Evolutionary conservation across 192 early-diverging fungal genomes (phyloP), one percentile per base, ranked within the genome.

Genomic region (Coemansia sp.): DNA sequence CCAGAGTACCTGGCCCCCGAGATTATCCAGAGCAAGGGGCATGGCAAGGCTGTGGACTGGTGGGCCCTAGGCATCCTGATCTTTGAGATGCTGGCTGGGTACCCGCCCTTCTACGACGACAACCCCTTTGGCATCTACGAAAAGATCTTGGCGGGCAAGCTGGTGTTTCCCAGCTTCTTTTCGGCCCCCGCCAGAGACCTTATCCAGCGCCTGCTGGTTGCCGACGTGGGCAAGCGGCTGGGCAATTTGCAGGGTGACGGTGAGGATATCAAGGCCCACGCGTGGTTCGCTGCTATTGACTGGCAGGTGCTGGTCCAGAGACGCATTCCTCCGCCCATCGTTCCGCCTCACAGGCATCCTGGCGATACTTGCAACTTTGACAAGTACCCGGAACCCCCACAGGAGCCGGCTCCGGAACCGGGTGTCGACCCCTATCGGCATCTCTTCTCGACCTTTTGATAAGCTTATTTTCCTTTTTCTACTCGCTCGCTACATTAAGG

Each of bases 281-380:
- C 90, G 66, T 99, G 95, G 95, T 99, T 99, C 71, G 72, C 86
- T 9, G 90, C 90, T 26, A 92, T 97, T 5, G 91, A 95, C 75
- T 99, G 97, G 97, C 77, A 93, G 34, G 92, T 88, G 26, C 75
- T 99, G 24, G 67, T 93, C 60, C 85, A 91, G 39, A 87, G 87
- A 64, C 84, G 77, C 26, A 86, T 95, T n/a, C 84, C 71, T 53
- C 86, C 95, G 55, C 97, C 97, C 7, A 97, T 99, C 58, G 85
- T 95, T 46, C 97, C 97, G 62, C 87, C 87, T 16, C 90, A 90
- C 74, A 84, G 87, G 28, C 90, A 92, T 65, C 91, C 94, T 13
- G 95, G 95, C 38, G 97, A 99, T 76, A 95, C 97, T 7, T 86
- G 94, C 67, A 97, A 99, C 80, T 99, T 99, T 87, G 96, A 98